phyloP scores from a whole-genome alignment of 257 asterid species.

The Scutellaria barbata region DNA sequence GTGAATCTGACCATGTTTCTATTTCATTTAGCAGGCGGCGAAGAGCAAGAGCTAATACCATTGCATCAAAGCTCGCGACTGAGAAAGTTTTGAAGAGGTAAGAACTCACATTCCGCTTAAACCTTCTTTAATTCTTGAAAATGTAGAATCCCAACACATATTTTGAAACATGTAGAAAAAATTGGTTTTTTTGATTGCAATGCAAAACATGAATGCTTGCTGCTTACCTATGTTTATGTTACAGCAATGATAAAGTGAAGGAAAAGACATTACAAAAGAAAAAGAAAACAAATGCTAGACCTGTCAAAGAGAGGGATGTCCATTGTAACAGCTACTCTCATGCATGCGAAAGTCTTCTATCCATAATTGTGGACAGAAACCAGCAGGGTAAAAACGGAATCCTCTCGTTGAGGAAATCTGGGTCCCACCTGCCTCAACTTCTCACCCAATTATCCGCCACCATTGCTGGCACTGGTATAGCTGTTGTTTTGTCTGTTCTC shows the following conservation, averaged over 20 bases:
- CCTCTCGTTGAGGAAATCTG: constrained; percentile 71
- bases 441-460: constrained; percentile 77
- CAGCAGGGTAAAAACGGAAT: constrained; percentile 55
- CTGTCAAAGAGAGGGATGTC: constrained; percentile 50
- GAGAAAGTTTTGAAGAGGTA: constrained; percentile 56
- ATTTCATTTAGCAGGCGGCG: constrained; percentile 54
- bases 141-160: too few relatives aligned
- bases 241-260: constrained; percentile 60
- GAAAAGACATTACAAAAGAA: constrained; percentile 54
- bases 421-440: constrained; percentile 69
- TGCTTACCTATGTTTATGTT: constrained; percentile 25
- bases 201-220: background rate
- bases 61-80: constrained; percentile 47
- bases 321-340: constrained; percentile 64
- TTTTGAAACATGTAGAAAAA: background rate
- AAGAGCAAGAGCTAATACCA: constrained; percentile 40
- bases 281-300: constrained; percentile 50
- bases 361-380: constrained; percentile 63
- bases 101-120: constrained; percentile 11
- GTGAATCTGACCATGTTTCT: constrained; percentile 25
- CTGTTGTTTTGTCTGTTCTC: constrained; percentile 65
- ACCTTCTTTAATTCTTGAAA: background rate
- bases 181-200: background rate
- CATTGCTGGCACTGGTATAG: constrained; percentile 92
- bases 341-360: constrained; percentile 88